Evolutionary conservation across 2,329 filamentous ascomycete species (phyloP), one percentile per base, ranked within the genome.

Genomic region (Aspergillus novofumigatus): DNA sequence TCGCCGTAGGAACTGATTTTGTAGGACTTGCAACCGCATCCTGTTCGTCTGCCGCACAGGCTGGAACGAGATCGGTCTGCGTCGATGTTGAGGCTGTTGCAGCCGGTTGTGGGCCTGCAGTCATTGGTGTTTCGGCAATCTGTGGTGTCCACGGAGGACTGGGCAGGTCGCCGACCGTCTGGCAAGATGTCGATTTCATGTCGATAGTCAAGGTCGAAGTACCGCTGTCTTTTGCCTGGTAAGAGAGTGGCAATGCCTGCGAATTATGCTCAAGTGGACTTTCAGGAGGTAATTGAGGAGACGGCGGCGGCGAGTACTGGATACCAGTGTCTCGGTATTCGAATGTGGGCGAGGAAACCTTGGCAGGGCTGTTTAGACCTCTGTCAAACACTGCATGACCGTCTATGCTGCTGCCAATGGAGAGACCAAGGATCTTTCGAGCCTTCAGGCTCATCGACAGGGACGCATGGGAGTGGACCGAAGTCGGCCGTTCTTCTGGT

Each of bases 261-360:
- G 29, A 29, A 2, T 57, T 26, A 23, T 25, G 28, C 17, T 54
- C 51, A 17, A 47, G 53, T 25, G 50, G 6, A 32, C 49, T 47
- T 10, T 60, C 20, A 23, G 59, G 28, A 59, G 62, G 51, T 47
- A 68, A 54, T 35, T 65, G 65, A 1, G 91, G 91, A 2, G 91
- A 95, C 3, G 88, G 82, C 1, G 91, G 91, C 49, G 91, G 92
- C 35, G 91, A 94, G 67, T 84, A 94, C 71, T 97, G 92, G 32
- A 91, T 81, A 3, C 87, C 90, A n/a, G 82, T 83, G 67, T 95
- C 90, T 42, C 84, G 83, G 76, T 94, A 95, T 57, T 80, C 77
- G 47, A 76, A 69, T 59, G 78, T 67, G 59, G 21, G 67, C 61
- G 54, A 75, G 71, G 62, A 82, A 77, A 44, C 81, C 80, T 64